A percentile compares a stretch with the other conserved stretches of the same genome.
Conservation (phyloP, 805 yeast species). For the Candida suzukii region DNA sequence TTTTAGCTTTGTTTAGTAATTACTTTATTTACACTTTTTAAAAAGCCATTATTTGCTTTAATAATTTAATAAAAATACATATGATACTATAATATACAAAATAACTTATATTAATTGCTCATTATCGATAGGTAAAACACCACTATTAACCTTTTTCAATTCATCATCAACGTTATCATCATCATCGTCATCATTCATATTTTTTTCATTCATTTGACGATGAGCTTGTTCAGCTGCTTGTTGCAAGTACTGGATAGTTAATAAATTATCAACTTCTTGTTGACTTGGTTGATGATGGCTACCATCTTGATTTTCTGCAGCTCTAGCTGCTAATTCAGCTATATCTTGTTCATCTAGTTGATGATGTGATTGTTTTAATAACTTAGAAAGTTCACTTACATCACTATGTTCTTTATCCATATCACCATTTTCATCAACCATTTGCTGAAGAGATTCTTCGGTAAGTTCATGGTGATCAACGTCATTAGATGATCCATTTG, state of each 20-base stretch:
- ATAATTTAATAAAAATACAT: too few relatives aligned
- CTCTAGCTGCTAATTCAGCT: conserved; percentile 17
- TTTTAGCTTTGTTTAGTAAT: too few relatives aligned
- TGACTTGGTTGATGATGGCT: conserved; percentile 7
- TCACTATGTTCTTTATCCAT: conserved; percentile 10
- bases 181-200: conserved; percentile 1
- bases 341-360: conserved; percentile 15
- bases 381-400: conserved; percentile 12
- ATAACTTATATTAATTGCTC: too few relatives aligned
- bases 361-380: conserved; percentile 11
- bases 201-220: conserved; percentile 3
- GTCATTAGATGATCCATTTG: too few relatives aligned
- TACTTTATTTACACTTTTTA: too few relatives aligned
- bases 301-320: conserved; percentile 12
- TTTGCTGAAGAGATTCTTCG: not conserved
- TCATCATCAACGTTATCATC: conserved; percentile 14
- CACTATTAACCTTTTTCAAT: conserved; percentile 5
- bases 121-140: not conserved
- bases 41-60: too few relatives aligned
- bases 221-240: conserved; percentile 11
- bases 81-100: too few relatives aligned
- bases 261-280: conserved; percentile 6
- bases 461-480: not conserved
- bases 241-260: conserved; percentile 10
- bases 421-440: conserved; percentile 3